Evolutionary conservation across 768 basidiomycete genomes (phyloP).

Genomic region (Pulveroboletus sp.): DNA sequence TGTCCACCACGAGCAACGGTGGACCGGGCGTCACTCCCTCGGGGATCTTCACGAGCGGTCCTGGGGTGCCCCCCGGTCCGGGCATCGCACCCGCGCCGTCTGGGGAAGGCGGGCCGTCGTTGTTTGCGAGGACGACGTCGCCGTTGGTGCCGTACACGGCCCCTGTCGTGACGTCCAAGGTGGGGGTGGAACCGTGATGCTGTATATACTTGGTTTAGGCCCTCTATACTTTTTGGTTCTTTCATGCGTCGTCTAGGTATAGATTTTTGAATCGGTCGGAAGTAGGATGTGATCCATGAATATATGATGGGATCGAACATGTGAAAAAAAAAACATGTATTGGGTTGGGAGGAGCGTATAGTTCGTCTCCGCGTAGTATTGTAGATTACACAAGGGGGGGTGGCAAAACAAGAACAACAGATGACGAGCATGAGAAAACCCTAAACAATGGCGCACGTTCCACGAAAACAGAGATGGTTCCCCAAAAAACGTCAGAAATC

Average conservation of each 20-base stretch:
- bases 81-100: conserved; percentile 23
- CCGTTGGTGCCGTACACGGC: conserved; percentile 24
- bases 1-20: conserved; percentile 9
- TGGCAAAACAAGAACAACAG: not conserved
- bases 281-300: too few species aligned
- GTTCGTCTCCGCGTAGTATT: not conserved
- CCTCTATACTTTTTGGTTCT: too few species aligned
- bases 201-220: too few species aligned
- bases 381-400: not conserved
- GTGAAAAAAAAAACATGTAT: not conserved
- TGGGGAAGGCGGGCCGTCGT: conserved; percentile 10
- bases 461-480: not conserved
- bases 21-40: conserved; percentile 21
- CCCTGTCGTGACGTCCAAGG: too few species aligned
- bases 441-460: not conserved
- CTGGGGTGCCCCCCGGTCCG: conserved; percentile 27
- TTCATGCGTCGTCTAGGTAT: too few species aligned
- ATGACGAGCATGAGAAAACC: not conserved
- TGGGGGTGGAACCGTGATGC: too few species aligned
- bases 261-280: too few species aligned
- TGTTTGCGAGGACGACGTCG: conserved; percentile 21
- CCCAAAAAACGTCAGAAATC: conserved; percentile 51
- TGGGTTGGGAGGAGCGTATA: not conserved
- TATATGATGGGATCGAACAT: too few species aligned
- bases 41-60: conserved; percentile 29